Conservation (phyloP, 495 filamentous ascomycete genomes). For the Annulohypoxylon maeteangense region DNA sequence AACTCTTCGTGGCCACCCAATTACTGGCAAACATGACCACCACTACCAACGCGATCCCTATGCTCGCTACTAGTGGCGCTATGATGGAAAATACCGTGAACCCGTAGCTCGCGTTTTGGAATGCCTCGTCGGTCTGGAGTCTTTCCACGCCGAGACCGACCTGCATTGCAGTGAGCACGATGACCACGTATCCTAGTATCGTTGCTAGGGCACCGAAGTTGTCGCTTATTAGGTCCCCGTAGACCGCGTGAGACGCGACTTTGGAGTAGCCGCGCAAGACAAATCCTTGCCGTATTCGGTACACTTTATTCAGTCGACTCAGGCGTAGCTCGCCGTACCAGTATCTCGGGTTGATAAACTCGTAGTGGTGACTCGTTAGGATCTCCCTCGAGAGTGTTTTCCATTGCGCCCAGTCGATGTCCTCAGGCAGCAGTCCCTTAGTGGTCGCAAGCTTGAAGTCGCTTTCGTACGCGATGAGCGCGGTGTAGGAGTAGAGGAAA, state of each 20-base stretch:
- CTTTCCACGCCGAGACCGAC: slow-evolving; percentile 62
- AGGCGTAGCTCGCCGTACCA: slow-evolving; percentile 60
- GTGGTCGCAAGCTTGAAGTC: slow-evolving; percentile 56
- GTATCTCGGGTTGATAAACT: slow-evolving; percentile 54
- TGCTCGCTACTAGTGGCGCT: slow-evolving; percentile 42
- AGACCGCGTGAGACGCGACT: slow-evolving; percentile 40
- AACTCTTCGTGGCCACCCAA: slow-evolving; percentile 42
- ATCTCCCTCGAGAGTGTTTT: slow-evolving; percentile 37
- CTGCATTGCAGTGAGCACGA: slow-evolving; percentile 69
- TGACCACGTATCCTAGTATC: slow-evolving; percentile 61
- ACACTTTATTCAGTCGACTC: slow-evolving; percentile 52
- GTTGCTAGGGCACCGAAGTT: slow-evolving; percentile 60
- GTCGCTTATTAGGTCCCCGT: slow-evolving; percentile 53
- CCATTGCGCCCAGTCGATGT: slow-evolving; percentile 49
- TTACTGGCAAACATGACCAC: slow-evolving; percentile 42
- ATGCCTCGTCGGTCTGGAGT: slow-evolving; percentile 51
- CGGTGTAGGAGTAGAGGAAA: slow-evolving; percentile 57
- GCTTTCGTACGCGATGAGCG: slow-evolving; percentile 56
- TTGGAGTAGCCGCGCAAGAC: slow-evolving; percentile 47
- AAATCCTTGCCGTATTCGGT: slow-evolving; percentile 39
- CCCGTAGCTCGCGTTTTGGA: slow-evolving; percentile 61
- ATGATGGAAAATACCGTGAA: slow-evolving; percentile 64
- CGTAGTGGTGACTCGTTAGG: slow-evolving; percentile 39
- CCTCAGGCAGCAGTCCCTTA: slow-evolving; percentile 50
- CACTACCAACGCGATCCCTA: slow-evolving; percentile 37